A percentile compares a stretch with the other conserved stretches of the same genome.
phyloP scores from a whole-genome alignment of 176 grass and related monocot species.

The Zizania latifolia region DNA sequence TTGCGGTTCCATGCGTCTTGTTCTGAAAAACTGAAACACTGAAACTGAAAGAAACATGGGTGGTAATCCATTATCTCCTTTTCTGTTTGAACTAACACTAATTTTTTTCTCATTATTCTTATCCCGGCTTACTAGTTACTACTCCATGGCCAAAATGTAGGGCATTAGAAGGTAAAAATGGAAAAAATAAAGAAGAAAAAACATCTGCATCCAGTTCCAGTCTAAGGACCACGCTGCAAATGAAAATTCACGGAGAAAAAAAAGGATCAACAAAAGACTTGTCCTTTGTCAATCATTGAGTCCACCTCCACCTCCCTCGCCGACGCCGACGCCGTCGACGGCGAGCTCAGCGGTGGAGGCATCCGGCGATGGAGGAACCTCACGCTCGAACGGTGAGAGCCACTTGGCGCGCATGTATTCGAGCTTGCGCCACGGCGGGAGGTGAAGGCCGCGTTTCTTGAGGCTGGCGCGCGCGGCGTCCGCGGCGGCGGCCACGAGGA shows the following conservation, averaged over 20 bases:
- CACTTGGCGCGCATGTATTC: constrained; percentile 98
- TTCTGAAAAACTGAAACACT: neutral
- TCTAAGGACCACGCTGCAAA: constrained; percentile 9
- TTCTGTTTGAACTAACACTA: constrained; percentile 17
- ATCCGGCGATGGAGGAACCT: constrained; percentile 12
- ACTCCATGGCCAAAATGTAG: constrained; percentile 24
- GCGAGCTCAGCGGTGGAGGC: constrained; percentile 48
- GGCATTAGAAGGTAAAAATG: constrained; percentile 22
- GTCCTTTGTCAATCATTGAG: constrained; percentile 6
- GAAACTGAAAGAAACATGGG: neutral
- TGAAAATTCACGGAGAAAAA: constrained; percentile 28
- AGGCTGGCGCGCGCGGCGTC: constrained; percentile 67
- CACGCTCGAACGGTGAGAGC: constrained; percentile 66
- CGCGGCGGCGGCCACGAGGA: constrained; percentile 55
- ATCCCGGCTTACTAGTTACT: constrained; percentile 31
- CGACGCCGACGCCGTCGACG: constrained; percentile 20
- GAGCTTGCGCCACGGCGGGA: constrained; percentile 75
- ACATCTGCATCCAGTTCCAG: constrained; percentile 25
- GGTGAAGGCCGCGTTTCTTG: constrained; percentile 71
- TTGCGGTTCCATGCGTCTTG: neutral
- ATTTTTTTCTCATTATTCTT: neutral
- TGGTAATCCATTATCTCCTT: neutral
- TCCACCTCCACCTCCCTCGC: constrained; percentile 30
- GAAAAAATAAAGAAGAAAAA: too few species aligned
- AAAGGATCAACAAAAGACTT: constrained; percentile 15